These are phyloP conservation scores for Marasmius oreades DNA, from an alignment of 1,284 basidiomycete genomes.

Conservation along the genomic window DNA sequence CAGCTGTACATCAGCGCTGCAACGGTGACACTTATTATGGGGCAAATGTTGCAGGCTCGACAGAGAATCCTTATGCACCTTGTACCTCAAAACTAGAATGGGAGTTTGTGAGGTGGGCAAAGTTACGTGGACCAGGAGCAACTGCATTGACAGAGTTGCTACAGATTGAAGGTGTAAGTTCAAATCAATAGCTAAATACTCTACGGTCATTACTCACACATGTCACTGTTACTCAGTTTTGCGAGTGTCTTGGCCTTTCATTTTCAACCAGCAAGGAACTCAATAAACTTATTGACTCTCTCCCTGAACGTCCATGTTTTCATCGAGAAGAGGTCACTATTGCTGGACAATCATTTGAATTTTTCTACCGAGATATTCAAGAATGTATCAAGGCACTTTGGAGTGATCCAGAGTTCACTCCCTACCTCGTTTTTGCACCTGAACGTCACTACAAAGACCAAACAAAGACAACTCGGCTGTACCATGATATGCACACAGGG, in stretches of 20 bases:
- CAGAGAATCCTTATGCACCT: not conserved
- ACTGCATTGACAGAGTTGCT: constrained; percentile 4
- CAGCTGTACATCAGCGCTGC: too few species aligned
- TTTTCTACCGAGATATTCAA: constrained; percentile 22
- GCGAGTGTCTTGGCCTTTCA: constrained; percentile 3
- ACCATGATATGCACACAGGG: constrained; percentile 21
- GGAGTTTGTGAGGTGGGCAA: constrained; percentile 1
- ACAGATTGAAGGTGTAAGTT: not conserved
- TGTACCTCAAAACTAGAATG: constrained; percentile 3
- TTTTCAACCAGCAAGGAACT: not conserved
- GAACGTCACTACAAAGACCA: constrained; percentile 17
- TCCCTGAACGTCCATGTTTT: not conserved
- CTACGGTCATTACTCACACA: not conserved
- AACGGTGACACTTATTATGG: too few species aligned
- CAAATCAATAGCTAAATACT: not conserved
- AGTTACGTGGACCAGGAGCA: constrained; percentile 2
- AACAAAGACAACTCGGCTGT: constrained; percentile 8
- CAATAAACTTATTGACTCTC: not conserved
- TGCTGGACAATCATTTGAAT: not conserved
- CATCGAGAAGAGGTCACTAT: not conserved
- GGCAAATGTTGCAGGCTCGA: too few species aligned
- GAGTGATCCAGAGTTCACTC: constrained; percentile 20
- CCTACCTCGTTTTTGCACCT: constrained; percentile 14
- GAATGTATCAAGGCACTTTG: constrained; percentile 25
- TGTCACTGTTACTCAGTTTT: too few species aligned